Base-by-base conservation (phyloP, 1,284 basidiomycete genomes). In the Stygiomarasmius scandens region DNA sequence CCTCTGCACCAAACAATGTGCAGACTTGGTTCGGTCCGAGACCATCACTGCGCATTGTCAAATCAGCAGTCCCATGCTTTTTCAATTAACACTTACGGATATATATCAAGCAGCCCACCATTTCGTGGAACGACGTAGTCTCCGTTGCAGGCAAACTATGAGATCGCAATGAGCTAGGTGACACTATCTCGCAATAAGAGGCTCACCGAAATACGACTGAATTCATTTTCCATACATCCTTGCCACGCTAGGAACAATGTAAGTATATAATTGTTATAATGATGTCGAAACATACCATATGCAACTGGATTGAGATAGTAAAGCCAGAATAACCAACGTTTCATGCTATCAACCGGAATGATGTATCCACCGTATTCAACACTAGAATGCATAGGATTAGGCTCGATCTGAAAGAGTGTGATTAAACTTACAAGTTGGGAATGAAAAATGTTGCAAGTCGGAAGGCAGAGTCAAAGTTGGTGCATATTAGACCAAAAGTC, bases 261-360 rank as follows among this genome's bases (percentile, higher is more conserved):
- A 46, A 52, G 32, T 43, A 14, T 56, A 29, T 22, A 14, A 4
- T n/a, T 29, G 24, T 22, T 32, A 12, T 12, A 12, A 12, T 12
- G 29, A 5, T 32, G 5, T 32, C 29, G n/a, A 34, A 25, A 58
- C 76, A 52, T 66, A 84, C 88, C 89, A 74, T 94, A 96, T 14
- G 85, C 75, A 44, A 92, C 69, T 0, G 92, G 92, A 65, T 92
- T 90, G 61, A 92, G 72, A 70, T 92, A 90, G 66, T 83, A 89
- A 46, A 93, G 85, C 92, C 93, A 95, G 77, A 91, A 93, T 16
- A 95, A 70, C 93, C 93, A 96, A 52, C 90, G 77, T 69, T 93
- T 90, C 92, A 96, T 94, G 58, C 82, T 77, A 61, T 82, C 80
- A 8, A 87, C 80, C 1, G 89, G 89, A 61, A 92, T 83, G 58